These are phyloP conservation scores for Bipolaris bicolor DNA, from an alignment of 2,329 filamentous ascomycete species.

Conservation along the genomic window DNA sequence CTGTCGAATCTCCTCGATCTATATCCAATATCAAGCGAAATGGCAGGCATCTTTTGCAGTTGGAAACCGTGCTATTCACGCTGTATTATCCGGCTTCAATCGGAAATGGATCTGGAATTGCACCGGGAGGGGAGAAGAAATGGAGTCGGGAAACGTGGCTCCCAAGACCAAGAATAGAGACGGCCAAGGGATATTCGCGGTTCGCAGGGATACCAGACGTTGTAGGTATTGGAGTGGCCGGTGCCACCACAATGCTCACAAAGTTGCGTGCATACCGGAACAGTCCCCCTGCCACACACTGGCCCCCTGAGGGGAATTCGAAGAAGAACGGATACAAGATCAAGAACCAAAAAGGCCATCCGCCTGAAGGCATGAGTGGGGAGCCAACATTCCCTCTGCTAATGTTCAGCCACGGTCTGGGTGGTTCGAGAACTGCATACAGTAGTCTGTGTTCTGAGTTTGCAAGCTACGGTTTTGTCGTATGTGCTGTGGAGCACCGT, in stretches of 20 bases:
- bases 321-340: slow-evolving; percentile 49
- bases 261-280: slow-evolving; percentile 70
- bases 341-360: slow-evolving; percentile 51
- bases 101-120: slow-evolving; percentile 47
- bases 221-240: slow-evolving; percentile 60
- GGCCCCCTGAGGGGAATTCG: slow-evolving; percentile 55
- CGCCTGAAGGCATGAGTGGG: slow-evolving; percentile 39
- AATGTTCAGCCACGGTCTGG: slow-evolving; percentile 70
- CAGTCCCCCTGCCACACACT: slow-evolving; percentile 61
- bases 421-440: slow-evolving; percentile 67
- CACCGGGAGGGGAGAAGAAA: slow-evolving; percentile 50
- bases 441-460: slow-evolving; percentile 69
- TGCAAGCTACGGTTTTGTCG: slow-evolving; percentile 69
- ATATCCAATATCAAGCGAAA: slow-evolving; percentile 60
- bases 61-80: slow-evolving; percentile 67
- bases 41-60: slow-evolving; percentile 55
- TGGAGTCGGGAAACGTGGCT: slow-evolving; percentile 67
- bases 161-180: slow-evolving; percentile 61
- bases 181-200: slow-evolving; percentile 67
- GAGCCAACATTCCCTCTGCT: slow-evolving; percentile 65
- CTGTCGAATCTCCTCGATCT: slow-evolving; percentile 53
- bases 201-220: slow-evolving; percentile 60
- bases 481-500: slow-evolving; percentile 68
- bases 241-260: slow-evolving; percentile 66
- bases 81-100: slow-evolving; percentile 69